Evolutionary conservation across 345 rosid genomes (phyloP).

Genomic region (Eucalyptus polyanthemos): DNA sequence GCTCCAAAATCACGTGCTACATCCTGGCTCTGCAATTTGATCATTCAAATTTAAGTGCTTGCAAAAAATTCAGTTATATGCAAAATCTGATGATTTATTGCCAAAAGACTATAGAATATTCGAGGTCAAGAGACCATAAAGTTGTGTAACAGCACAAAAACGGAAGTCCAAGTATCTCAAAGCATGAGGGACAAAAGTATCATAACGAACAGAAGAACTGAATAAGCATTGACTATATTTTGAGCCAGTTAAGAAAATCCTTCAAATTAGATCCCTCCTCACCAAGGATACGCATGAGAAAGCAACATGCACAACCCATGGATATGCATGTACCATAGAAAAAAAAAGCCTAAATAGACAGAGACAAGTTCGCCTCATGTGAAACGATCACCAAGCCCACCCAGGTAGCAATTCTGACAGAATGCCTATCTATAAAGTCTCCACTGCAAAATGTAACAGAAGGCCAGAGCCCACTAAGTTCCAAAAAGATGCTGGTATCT

Average conservation of each 20-base stretch:
- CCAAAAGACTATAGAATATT: neutral
- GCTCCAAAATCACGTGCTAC: constrained; percentile 75
- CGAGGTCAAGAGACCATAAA: neutral
- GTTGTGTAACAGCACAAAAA: neutral
- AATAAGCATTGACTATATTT: neutral
- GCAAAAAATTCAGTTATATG: neutral
- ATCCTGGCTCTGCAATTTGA: constrained; percentile 55
- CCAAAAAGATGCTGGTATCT: neutral
- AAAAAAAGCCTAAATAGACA: neutral
- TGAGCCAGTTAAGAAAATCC: neutral
- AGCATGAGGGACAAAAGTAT: neutral
- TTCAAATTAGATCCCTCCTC: neutral
- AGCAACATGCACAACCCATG: neutral
- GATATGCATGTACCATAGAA: neutral
- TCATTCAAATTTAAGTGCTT: neutral
- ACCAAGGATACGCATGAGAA: neutral
- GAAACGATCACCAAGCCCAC: neutral
- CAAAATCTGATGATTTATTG: neutral
- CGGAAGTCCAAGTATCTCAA: neutral
- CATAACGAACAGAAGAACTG: neutral
- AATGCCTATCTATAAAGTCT: neutral
- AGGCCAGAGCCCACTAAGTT: neutral
- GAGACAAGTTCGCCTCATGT: neutral
- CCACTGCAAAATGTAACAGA: neutral
- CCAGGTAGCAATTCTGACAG: neutral